A percentile compares a stretch with the other conserved stretches of the same genome.
phyloP scores from a whole-genome alignment of 768 basidiomycete genomes.

The Cyclocybe cylindracea region DNA sequence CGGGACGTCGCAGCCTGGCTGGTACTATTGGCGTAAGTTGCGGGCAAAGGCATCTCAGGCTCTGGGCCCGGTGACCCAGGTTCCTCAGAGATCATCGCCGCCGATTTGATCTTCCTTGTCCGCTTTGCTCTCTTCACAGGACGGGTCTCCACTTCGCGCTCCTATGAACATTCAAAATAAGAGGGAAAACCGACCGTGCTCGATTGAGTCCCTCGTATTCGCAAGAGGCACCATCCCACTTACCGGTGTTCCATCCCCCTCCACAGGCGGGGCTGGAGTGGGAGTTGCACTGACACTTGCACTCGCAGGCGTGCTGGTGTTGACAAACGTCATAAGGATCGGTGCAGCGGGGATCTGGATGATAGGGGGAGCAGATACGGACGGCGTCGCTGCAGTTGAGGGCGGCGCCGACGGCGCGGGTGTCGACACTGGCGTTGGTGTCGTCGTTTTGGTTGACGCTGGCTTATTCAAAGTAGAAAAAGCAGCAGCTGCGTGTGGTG shows the following conservation, averaged over 20 bases:
- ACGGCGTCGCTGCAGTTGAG: neutral
- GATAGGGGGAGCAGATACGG: neutral
- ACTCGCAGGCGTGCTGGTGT: neutral
- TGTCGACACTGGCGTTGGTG: constrained; percentile 11
- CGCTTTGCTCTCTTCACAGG: constrained; percentile 42
- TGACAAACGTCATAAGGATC: neutral
- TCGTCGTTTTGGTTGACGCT: constrained; percentile 23
- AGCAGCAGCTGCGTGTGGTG: constrained; percentile 4
- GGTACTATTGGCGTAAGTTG: constrained; percentile 17
- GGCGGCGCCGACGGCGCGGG: neutral
- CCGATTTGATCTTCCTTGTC: constrained; percentile 42
- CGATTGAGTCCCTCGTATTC: neutral
- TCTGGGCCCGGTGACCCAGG: constrained; percentile 27
- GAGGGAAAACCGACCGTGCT: neutral
- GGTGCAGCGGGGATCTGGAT: neutral
- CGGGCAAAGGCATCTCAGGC: constrained; percentile 20
- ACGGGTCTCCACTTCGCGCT: constrained; percentile 33
- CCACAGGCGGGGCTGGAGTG: neutral
- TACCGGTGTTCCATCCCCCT: constrained; percentile 14
- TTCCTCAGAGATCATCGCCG: constrained; percentile 39
- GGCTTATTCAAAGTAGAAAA: constrained; percentile 26
- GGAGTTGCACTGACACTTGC: too few species aligned
- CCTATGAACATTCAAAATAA: constrained; percentile 4
- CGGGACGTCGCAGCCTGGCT: constrained; percentile 20
- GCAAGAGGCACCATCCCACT: neutral